phyloP scores from a whole-genome alignment of 1,284 basidiomycete genomes.

The Phlebopus sp. region DNA sequence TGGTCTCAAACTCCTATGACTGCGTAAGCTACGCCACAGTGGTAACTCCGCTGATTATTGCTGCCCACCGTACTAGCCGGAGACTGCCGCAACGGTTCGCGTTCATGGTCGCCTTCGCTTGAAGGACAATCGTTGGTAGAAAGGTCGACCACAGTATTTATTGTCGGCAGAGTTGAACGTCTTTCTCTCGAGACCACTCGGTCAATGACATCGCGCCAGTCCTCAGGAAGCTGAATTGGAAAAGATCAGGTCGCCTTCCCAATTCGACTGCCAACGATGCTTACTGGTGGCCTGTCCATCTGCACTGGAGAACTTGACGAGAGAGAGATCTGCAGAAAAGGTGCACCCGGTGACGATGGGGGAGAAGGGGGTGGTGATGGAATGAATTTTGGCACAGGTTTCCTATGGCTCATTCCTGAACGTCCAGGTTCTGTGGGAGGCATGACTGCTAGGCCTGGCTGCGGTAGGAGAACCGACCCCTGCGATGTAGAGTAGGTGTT shows the following conservation, averaged over 20 bases:
- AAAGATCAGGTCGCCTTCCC: conserved; percentile 12
- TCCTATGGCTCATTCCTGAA: conserved; percentile 55
- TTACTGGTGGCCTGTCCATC: conserved; percentile 46
- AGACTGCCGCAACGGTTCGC: conserved; percentile 34
- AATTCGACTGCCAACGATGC: conserved; percentile 14
- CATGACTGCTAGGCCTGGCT: conserved; percentile 18
- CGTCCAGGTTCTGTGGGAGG: conserved; percentile 30
- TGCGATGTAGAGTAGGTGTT: conserved; percentile 4
- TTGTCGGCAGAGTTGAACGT: conserved; percentile 33
- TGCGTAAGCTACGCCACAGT: conserved; percentile 28
- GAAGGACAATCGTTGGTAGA: conserved; percentile 28
- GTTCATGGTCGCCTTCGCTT: conserved; percentile 31
- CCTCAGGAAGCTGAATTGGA: conserved; percentile 43
- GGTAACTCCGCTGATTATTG: conserved; percentile 27
- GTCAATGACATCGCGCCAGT: conserved; percentile 49
- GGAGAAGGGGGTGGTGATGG: conserved; percentile 57
- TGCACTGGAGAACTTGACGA: conserved; percentile 22
- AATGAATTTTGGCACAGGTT: conserved; percentile 61
- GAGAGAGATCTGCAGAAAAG: conserved; percentile 31
- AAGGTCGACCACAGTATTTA: conserved; percentile 37
- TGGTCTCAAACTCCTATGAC: conserved; percentile 33
- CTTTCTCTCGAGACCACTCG: conserved; percentile 34
- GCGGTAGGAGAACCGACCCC: conserved; percentile 10
- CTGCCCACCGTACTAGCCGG: conserved; percentile 35
- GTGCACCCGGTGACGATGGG: conserved; percentile 27